Conservation (phyloP, 225 moss, liverwort and hornwort genomes). For the Lunularia cruciata region DNA sequence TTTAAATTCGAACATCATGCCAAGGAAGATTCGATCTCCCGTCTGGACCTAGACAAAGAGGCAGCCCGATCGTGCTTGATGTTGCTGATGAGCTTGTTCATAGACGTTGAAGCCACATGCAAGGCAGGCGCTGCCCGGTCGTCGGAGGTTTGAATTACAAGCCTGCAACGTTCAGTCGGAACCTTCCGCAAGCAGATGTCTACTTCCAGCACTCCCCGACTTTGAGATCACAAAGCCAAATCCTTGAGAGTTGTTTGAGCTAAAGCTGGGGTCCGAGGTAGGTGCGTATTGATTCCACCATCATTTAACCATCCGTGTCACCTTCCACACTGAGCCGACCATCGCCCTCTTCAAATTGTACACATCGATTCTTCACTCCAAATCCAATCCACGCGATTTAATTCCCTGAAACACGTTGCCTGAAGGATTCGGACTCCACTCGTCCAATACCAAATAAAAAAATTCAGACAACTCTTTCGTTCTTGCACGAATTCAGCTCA, state of each 20-base stretch:
- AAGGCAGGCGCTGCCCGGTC: neutral
- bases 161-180: neutral
- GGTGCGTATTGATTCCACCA: neutral
- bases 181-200: neutral
- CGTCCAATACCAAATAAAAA: neutral
- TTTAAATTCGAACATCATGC: neutral
- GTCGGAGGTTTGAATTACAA: neutral
- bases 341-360: neutral
- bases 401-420: neutral
- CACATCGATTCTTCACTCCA: neutral
- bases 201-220: neutral
- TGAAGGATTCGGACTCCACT: neutral
- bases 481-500: conserved; percentile 14
- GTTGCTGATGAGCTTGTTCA: neutral
- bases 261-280: neutral
- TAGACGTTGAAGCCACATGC: neutral
- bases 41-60: neutral
- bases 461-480: neutral
- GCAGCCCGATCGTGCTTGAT: conserved; percentile 6
- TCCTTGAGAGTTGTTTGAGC: conserved; percentile 3
- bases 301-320: neutral
- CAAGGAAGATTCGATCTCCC: conserved; percentile 1
- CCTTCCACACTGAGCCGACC: neutral
- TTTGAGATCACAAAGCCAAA: neutral
- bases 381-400: conserved; percentile 3